Evolutionary conservation across 768 basidiomycete genomes (phyloP), one percentile per base, ranked within the genome.

Genomic region (Phanerochaete sordida): DNA sequence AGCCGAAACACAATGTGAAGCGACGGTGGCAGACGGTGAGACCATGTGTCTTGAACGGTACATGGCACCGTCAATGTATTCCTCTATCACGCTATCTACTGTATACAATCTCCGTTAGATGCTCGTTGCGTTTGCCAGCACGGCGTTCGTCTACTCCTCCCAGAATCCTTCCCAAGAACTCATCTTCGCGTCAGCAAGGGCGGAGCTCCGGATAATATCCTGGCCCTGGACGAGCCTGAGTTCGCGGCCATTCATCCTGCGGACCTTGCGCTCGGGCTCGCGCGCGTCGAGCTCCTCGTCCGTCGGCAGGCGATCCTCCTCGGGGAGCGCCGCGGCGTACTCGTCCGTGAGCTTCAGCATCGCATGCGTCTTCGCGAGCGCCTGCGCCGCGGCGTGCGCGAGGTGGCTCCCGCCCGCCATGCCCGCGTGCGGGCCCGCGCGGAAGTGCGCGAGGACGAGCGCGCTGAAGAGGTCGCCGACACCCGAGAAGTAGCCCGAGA

Each of bases 381-480:
- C 87, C 31, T 82, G 78, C 7, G 89, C 84, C 0, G 80, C 81
- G 1, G 93, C 92, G 44, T 66, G 71, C 0, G 88, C 79, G 24
- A 91, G 76, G 1, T 81, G 72, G 1, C 79, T 74, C 8, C 69
- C 66, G 61, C 62, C 62, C 15, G 50, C 26, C 8, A 37, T 9
- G 66, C 35, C 26, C 44, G 21, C 16, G 31, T 23, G 23, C n/a
- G n/a, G n/a, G 9, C 30, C 28, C 50, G 19, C 31, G 45, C 79
- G 70, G 72, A 86, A 98, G 67, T 95, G 89, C 0, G 86, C 95
- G 3, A 96, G 79, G 27, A 95, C 84, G 57, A 98, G 84, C 1
- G 96, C 91, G 6, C 94, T 94, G 77, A 98, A 98, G 58, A 98
- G 85, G 72, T 99, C 97, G 19, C 97, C 97, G 12, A 97, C 95